phyloP scores from a whole-genome alignment of 2,329 filamentous ascomycete genomes.

The Sarocladium oryzae region DNA sequence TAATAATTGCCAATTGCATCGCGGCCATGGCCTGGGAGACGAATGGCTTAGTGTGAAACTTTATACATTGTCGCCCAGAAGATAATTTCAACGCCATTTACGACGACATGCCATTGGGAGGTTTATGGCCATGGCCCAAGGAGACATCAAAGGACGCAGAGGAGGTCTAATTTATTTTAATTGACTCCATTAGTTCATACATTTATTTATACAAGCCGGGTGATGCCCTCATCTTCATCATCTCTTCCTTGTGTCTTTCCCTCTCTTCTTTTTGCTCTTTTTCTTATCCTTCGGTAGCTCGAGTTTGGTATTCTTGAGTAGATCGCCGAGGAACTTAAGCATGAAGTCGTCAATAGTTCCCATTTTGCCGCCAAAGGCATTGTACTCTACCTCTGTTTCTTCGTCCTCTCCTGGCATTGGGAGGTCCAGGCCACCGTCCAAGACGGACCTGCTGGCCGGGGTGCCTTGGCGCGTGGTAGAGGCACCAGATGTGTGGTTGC shows the following conservation, averaged over 20 bases:
- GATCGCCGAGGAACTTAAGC: constrained; percentile 59
- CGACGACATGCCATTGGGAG: too few species aligned
- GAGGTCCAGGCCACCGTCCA: constrained; percentile 24
- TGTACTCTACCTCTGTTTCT: constrained; percentile 41
- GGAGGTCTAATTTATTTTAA: too few species aligned
- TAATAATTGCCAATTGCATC: too few species aligned
- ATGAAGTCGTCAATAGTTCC: constrained; percentile 70
- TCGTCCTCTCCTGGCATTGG: constrained; percentile 25
- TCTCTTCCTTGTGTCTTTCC: constrained; percentile 50
- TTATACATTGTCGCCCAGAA: too few species aligned
- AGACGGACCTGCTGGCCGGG: constrained; percentile 32
- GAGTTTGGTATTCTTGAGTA: constrained; percentile 51
- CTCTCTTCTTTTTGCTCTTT: constrained; percentile 49
- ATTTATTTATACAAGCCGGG: not conserved
- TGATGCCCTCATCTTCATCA: constrained; percentile 15
- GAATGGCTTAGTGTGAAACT: too few species aligned
- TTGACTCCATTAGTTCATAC: too few species aligned
- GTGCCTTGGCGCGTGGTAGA: constrained; percentile 47
- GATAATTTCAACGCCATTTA: too few species aligned
- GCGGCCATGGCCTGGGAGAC: too few species aligned
- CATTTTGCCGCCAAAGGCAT: constrained; percentile 52
- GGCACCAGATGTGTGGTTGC: constrained; percentile 36
- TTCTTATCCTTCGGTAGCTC: constrained; percentile 61
- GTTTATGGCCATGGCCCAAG: too few species aligned
- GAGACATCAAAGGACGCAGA: too few species aligned